Evolutionary conservation across 148 eudicot genomes (phyloP).

Genomic region (Euryodendron excelsum): DNA sequence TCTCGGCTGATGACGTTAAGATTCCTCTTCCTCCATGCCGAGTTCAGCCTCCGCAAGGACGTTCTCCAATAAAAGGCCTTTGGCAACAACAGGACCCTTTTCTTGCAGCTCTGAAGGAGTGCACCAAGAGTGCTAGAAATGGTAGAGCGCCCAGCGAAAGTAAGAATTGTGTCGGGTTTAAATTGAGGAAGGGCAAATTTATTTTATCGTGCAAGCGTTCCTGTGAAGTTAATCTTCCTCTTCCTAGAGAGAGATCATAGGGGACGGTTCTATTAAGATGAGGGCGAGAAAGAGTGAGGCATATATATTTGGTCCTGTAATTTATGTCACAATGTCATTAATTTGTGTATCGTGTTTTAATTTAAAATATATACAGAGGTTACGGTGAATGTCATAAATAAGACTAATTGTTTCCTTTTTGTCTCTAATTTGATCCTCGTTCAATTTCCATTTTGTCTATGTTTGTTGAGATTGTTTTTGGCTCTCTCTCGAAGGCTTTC

Average conservation of each 20-base stretch:
- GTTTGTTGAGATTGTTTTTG: too few species aligned
- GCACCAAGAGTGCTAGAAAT: constrained; percentile 14
- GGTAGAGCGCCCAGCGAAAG: background rate
- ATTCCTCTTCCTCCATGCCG: constrained; percentile 28
- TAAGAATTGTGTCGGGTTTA: background rate
- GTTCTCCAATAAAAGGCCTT: background rate
- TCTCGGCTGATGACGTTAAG: background rate
- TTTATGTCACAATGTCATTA: too few species aligned
- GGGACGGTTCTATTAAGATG: background rate
- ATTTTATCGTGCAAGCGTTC: constrained; percentile 25
- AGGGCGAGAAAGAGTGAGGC: background rate
- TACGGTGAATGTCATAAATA: too few species aligned
- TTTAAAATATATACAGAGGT: too few species aligned
- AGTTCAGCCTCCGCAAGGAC: background rate
- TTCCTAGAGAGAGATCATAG: background rate
- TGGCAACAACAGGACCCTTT: constrained; percentile 28
- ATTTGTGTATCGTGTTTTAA: too few species aligned
- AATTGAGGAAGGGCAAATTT: constrained; percentile 1
- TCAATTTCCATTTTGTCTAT: too few species aligned
- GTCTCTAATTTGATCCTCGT: too few species aligned
- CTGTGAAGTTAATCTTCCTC: constrained; percentile 24
- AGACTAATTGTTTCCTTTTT: too few species aligned
- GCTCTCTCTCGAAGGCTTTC: too few species aligned
- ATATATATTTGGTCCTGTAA: background rate
- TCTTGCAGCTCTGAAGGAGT: constrained; percentile 28